phyloP scores from a whole-genome alignment of 2,329 filamentous ascomycete genomes.

The Diplodia sapinea region DNA sequence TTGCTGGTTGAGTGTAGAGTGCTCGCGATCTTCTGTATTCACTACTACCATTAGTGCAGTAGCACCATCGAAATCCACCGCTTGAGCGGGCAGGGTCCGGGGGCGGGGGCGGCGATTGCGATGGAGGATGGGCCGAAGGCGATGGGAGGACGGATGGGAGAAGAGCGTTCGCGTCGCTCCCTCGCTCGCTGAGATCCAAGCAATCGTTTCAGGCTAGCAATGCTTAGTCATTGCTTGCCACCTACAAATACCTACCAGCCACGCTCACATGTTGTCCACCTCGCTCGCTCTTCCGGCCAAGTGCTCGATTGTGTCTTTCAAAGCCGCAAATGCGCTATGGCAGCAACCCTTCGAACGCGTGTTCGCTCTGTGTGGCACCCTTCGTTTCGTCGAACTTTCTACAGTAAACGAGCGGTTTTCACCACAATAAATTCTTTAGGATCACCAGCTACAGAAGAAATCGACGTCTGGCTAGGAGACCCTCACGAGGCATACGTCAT shows the following conservation, averaged over 20 bases:
- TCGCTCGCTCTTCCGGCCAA: background rate
- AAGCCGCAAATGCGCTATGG: background rate
- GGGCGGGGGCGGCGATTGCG: no score
- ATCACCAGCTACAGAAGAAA: background rate
- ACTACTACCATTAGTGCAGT: no score
- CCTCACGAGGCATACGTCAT: constrained; percentile 12
- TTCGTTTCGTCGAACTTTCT: constrained; percentile 9
- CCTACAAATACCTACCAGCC: no score
- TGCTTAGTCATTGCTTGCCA: constrained; percentile 1
- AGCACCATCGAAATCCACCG: no score
- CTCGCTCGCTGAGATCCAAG: no score
- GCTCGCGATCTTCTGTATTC: no score
- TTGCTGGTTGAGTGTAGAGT: no score
- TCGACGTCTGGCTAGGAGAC: constrained; percentile 6
- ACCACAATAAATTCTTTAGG: background rate
- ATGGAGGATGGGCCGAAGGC: no score
- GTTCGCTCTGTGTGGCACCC: constrained; percentile 1
- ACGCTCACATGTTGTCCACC: background rate
- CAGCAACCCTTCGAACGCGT: constrained; percentile 8
- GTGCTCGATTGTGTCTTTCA: no score
- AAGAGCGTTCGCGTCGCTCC: no score
- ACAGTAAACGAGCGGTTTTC: background rate
- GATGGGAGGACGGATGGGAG: no score
- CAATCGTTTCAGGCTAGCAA: background rate
- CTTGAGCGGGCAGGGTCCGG: no score